Evolutionary conservation across 1,284 basidiomycete species (phyloP).

Genomic region (Entoloma clypeatum): DNA sequence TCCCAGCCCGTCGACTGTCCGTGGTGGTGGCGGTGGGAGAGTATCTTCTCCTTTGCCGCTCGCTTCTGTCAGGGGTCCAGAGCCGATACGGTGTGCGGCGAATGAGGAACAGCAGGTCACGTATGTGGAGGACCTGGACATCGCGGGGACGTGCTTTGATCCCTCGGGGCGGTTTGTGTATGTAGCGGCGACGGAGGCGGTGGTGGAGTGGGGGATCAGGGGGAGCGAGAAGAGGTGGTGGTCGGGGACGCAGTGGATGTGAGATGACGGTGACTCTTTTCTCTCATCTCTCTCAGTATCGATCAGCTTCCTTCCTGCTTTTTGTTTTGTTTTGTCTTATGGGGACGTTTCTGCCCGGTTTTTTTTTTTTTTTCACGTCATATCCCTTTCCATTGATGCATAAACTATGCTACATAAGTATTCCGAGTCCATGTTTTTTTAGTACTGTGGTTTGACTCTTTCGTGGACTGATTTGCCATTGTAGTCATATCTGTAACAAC

Average conservation of each 20-base stretch:
- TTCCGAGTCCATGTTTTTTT: too few relatives aligned
- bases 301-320: slow-evolving; percentile 1
- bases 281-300: slow-evolving; percentile 1
- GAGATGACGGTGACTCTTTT: slow-evolving; percentile 7
- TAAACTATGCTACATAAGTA: too few relatives aligned
- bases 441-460: too few relatives aligned
- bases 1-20: slow-evolving; percentile 16
- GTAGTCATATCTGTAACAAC: too few relatives aligned
- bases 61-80: slow-evolving; percentile 6
- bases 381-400: too few relatives aligned
- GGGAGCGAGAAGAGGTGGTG: slow-evolving; percentile 65
- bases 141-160: slow-evolving; percentile 75
- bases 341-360: too few relatives aligned
- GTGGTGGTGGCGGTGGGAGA: slow-evolving; percentile 8
- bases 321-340: too few relatives aligned
- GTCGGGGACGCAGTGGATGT: slow-evolving; percentile 36
- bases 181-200: slow-evolving; percentile 56
- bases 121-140: slow-evolving; percentile 49
- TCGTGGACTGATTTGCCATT: too few relatives aligned
- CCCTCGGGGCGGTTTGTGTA: slow-evolving; percentile 64
- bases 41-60: slow-evolving; percentile 5
- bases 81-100: background rate
- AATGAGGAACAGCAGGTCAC: slow-evolving; percentile 13
- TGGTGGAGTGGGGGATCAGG: slow-evolving; percentile 62
- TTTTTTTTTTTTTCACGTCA: too few relatives aligned